Base-by-base conservation (phyloP, 169 alveolate species). In the Pseudocohnilembus persalinus region DNA sequence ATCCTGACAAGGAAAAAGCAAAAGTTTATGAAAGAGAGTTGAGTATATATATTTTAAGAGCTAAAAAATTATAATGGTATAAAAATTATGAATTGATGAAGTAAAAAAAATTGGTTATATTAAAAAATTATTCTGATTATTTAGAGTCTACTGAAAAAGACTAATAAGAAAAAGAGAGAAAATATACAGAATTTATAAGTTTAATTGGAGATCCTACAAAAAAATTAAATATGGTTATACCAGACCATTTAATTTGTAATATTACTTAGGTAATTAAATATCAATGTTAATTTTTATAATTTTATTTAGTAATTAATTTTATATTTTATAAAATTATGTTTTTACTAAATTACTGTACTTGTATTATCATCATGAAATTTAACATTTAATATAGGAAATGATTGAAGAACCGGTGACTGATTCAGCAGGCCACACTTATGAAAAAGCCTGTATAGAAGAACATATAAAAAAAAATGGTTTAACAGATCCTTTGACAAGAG, bases 331-430 rank as follows among this genome's bases (percentile, higher is more conserved):
- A 49, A 49, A n/a, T n/a, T n/a, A n/a, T n/a, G n/a, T n/a, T n/a
- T n/a, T n/a, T n/a, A n/a, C n/a, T n/a, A n/a, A n/a, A n/a, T n/a
- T n/a, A n/a, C n/a, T n/a, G n/a, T n/a, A n/a, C n/a, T n/a, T n/a
- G n/a, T n/a, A n/a, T n/a, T n/a, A n/a, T n/a, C n/a, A n/a, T n/a
- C n/a, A n/a, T n/a, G n/a, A n/a, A n/a, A n/a, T n/a, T n/a, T n/a
- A n/a, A n/a, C n/a, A n/a, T n/a, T n/a, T n/a, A n/a, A n/a, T n/a
- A n/a, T n/a, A 74, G 80, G 90, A 86, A 63, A 29, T 86, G 6
- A 86, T 86, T 64, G 90, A 86, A 76, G 83, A 86, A 31, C 90
- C 90, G 29, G 90, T 86, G 24, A 82, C 84, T 49, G 75, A 82
- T 11, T 85, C 80, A 29, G 86, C 83, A 63, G 90, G 90, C 0